Evolutionary conservation across 208 protist species (phyloP), one percentile per base, ranked within the genome.

Genomic region (Blastocrithidia nonstop): DNA sequence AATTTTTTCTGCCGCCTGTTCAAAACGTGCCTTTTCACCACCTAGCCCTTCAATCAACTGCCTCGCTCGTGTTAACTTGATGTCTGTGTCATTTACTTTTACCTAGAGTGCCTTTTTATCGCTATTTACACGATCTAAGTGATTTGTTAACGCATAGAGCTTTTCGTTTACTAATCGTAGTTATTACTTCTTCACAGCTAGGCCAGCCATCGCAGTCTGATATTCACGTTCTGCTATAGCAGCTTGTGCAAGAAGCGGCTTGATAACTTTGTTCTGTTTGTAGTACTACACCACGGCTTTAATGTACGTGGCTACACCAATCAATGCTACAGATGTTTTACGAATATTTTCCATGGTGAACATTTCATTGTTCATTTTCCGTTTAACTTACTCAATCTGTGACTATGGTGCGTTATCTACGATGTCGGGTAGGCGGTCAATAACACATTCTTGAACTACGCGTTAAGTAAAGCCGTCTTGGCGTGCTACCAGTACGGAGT

Each of bases 271-370:
- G 51, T 94, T 89, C 39, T 97, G 95, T 61, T 90, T 87, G 70
- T 98, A 94, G 73, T 97, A 98, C 62, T 96, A 93, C 61, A 97
- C 85, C 51, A 98, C 96, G 1, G 97, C 95, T 32, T 82, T 80
- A 29, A 98, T 95, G 88, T 96, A 99, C 17, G 89, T 84, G 27
- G 92, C 97, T 29, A 99, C 91, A 46, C 95, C 93, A 31, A 96
- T 79, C 19, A 95, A 56, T 2, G 88, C 83, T 22, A 79, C 66
- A 38, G 81, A 91, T 17, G 80, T 88, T 53, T 93, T 91, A 45
- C 66, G 61, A 26, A 95, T 87, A 40, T 92, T 88, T 57, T 96
- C 94, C 54, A 90, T 90, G 47, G 87, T 84, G 67, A 88, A 98
- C 95, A 82, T 96, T 61, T 74, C 78, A 49, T 80, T 80, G 31